Conservation (phyloP, 306 rosid species). For the Glycine latifolia region DNA sequence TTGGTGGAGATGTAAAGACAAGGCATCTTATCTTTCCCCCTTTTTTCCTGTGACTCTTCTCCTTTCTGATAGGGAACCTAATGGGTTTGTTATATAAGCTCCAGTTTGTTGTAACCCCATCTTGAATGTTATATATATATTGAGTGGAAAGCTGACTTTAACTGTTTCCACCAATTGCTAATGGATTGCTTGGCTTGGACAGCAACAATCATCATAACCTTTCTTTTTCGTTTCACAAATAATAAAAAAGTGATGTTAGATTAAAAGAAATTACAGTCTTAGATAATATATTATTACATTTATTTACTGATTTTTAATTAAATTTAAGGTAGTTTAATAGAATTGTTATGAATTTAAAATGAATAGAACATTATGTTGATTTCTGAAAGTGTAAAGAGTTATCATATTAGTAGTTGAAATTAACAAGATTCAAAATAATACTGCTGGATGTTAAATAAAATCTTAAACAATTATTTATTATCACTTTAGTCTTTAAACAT, state of each 20-base stretch:
- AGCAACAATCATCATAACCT: background rate
- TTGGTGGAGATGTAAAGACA: slow-evolving; percentile 88
- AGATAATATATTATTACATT: background rate
- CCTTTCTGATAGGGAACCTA: background rate
- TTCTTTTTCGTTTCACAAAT: background rate
- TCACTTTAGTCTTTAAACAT: too few relatives aligned
- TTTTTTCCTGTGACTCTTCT: background rate
- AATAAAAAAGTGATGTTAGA: background rate
- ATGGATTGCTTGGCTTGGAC: slow-evolving; percentile 14
- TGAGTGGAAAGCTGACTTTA: slow-evolving; percentile 5
- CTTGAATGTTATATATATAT: background rate
- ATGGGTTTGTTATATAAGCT: background rate
- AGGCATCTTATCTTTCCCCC: slow-evolving; percentile 55
- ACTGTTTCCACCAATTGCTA: slow-evolving; percentile 13
- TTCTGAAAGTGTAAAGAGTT: too few relatives aligned
- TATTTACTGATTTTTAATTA: background rate
- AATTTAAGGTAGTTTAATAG: background rate
- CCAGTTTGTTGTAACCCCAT: background rate
- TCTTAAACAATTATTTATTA: too few relatives aligned
- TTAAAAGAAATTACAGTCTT: background rate
- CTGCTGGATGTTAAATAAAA: too few relatives aligned
- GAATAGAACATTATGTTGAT: too few relatives aligned
- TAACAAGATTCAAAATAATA: too few relatives aligned
- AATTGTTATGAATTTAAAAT: background rate
- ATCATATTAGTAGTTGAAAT: too few relatives aligned